A percentile compares a stretch with the other conserved stretches of the same genome.
Conservation (phyloP, 148 eudicot species). For the Diospyros kaki region DNA sequence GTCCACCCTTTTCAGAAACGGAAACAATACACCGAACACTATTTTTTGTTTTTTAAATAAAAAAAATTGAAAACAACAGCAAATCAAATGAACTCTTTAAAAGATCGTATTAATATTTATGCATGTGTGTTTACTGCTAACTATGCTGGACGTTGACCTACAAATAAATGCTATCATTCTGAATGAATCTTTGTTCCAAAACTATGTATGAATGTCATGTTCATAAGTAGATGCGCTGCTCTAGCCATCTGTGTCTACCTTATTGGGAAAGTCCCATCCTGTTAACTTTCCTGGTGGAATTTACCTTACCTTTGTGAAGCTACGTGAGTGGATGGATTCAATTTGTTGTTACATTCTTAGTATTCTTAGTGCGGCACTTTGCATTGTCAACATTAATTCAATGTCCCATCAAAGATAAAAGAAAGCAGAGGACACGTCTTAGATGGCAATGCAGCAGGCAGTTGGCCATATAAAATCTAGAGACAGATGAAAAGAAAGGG, state of each 20-base stretch:
- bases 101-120: no score
- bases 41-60: no score
- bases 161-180: neutral
- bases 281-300: conserved; percentile 1
- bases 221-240: neutral
- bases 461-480: no score
- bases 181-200: neutral
- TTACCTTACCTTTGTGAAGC: conserved; percentile 4
- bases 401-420: neutral
- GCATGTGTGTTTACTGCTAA: no score
- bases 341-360: neutral
- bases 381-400: conserved; percentile 6
- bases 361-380: conserved; percentile 4
- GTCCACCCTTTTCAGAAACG: no score
- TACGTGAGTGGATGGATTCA: neutral
- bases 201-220: neutral
- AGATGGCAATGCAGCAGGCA: neutral
- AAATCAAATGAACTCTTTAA: no score
- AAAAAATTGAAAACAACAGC: no score
- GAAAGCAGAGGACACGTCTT: neutral
- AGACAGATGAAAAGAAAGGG: no score
- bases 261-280: conserved; percentile 8
- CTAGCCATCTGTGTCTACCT: neutral
- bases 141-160: neutral
- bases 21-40: no score